Evolutionary conservation across 2,329 filamentous ascomycete genomes (phyloP), one percentile per base, ranked within the genome.

Genomic region (Parastagonospora avenae): DNA sequence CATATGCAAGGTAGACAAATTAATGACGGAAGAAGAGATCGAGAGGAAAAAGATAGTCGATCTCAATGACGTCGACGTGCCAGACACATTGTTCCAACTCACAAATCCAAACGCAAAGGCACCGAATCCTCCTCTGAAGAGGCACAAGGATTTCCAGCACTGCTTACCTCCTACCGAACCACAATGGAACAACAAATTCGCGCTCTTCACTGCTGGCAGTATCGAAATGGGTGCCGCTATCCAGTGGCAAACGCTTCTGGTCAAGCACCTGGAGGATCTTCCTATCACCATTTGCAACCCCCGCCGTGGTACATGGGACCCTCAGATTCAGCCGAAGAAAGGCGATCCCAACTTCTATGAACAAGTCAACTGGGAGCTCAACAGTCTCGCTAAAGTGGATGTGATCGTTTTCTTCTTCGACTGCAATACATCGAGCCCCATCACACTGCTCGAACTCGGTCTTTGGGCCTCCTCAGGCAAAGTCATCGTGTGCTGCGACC

Each of bases 341-440:
- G 57, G 53, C 29, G 54, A 79, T 50, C 54, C 57, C 2, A 76
- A 72, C 0, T 87, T 83, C 69, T 68, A 67, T 8, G 69, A 79
- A 33, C 86, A 89, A 64, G 77, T 84, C 0, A 69, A 77, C 28
- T 88, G 86, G 85, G 86, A 89, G 72, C 74, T 88, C 2, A 74
- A 79, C 12, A 82, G 77, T 67, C 80, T 84, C 55, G 79, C 83
- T 11, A 53, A 55, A 1, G 82, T 82, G 0, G 77, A 80, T 57
- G 61, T 87, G 4, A 72, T 87, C 6, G 80, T 81, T 19, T 74
- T 88, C 46, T 85, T 82, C 65, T 84, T 87, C 48, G 78, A 82
- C 39, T 73, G 76, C 1, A 70, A 56, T 2, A 84, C 82, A 0
- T 72, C 76, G 40, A 83, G 83, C 7, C 82, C 83, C 1, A 77